A percentile compares a stretch with the other conserved stretches of the same genome.
Conservation (phyloP, 1,139 yeast species). For the Diutina neorugosa region DNA sequence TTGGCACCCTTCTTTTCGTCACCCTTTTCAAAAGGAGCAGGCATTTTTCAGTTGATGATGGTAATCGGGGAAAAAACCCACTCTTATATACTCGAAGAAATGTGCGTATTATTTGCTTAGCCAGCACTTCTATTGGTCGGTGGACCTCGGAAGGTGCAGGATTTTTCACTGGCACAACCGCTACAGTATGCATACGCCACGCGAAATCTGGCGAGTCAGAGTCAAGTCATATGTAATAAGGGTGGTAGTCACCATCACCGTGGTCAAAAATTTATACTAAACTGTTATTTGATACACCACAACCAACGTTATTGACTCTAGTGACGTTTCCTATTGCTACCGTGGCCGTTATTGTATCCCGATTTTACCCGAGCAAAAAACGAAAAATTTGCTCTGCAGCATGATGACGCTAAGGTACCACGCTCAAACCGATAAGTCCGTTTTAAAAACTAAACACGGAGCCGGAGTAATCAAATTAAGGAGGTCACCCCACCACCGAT, state of each 20-base stretch:
- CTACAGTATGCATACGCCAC: neutral
- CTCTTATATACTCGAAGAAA: neutral
- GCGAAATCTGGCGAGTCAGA: neutral
- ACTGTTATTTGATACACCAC: too few species aligned
- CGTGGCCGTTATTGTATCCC: neutral
- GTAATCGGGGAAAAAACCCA: neutral
- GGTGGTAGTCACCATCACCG: neutral
- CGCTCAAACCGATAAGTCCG: neutral
- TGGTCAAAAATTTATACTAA: neutral
- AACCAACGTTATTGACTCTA: neutral
- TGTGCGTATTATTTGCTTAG: neutral
- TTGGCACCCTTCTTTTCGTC: slow-evolving; percentile 96
- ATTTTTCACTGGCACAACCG: neutral
- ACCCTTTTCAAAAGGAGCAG: slow-evolving; percentile 62
- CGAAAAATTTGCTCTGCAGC: neutral
- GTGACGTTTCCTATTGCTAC: neutral
- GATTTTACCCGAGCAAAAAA: neutral
- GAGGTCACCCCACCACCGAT: neutral
- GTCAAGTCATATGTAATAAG: neutral
- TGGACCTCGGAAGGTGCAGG: neutral
- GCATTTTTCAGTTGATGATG: slow-evolving; percentile 23
- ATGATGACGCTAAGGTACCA: neutral
- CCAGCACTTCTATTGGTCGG: neutral
- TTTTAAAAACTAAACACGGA: neutral
- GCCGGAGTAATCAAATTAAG: neutral